A percentile compares a stretch with the other conserved stretches of the same genome.
These are phyloP conservation scores for Pezicula carpinea DNA, from an alignment of 2,329 filamentous ascomycete species.

Conservation along the genomic window DNA sequence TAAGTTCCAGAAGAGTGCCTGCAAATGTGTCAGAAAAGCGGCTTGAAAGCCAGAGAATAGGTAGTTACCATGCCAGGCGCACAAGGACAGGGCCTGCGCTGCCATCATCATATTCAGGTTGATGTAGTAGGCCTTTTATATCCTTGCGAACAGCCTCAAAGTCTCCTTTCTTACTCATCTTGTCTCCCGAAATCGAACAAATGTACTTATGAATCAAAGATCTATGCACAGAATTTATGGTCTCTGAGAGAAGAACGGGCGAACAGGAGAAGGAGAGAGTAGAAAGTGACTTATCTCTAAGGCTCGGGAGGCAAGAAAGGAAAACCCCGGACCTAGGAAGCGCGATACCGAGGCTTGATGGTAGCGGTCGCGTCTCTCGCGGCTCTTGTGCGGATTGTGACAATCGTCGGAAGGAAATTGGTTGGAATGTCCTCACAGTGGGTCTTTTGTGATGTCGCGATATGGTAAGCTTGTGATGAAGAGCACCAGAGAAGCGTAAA, in stretches of 20 bases:
- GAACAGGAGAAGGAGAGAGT: neutral
- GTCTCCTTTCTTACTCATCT: constrained; percentile 54
- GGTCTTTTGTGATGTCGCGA: no score
- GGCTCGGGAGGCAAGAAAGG: constrained; percentile 5
- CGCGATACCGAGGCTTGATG: constrained; percentile 20
- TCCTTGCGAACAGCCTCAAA: constrained; percentile 54
- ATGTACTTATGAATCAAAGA: constrained; percentile 1
- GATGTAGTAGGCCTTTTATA: constrained; percentile 47
- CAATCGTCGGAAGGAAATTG: no score
- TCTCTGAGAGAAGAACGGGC: constrained; percentile 4
- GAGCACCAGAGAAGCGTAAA: no score
- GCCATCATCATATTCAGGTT: constrained; percentile 62
- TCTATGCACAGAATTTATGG: constrained; percentile 3
- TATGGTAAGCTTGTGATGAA: no score
- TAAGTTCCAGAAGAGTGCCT: constrained; percentile 63
- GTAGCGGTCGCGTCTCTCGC: constrained; percentile 1
- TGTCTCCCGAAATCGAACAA: constrained; percentile 1
- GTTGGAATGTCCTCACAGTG: no score
- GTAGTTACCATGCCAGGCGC: constrained; percentile 53
- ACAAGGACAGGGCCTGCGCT: constrained; percentile 60
- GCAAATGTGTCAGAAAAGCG: constrained; percentile 7
- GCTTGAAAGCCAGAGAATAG: constrained; percentile 2
- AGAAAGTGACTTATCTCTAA: constrained; percentile 1
- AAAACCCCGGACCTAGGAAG: constrained; percentile 9
- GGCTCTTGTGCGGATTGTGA: no score